A percentile compares a stretch with the other conserved stretches of the same genome.
These are phyloP conservation scores for Penicillium sp. DNA, from an alignment of 2,329 filamentous ascomycete genomes.

Conservation along the genomic window DNA sequence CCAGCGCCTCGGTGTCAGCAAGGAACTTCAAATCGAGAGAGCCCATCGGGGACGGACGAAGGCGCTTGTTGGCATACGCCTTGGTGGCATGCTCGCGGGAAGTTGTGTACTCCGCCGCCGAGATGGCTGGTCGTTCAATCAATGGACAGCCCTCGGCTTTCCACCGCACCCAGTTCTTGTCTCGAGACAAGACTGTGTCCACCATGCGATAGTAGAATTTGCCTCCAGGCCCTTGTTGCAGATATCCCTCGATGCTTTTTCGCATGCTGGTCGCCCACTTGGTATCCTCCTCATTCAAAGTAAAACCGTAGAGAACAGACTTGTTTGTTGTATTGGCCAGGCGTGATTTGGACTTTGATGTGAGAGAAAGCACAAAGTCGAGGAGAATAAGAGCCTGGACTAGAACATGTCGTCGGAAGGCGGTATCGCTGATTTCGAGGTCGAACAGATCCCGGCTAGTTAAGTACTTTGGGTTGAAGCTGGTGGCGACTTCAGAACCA, in stretches of 20 bases:
- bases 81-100: conserved; percentile 59
- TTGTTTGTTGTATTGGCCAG: conserved; percentile 68
- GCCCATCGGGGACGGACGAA: conserved; percentile 60
- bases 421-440: conserved; percentile 87
- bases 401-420: conserved; percentile 85
- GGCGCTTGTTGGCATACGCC: conserved; percentile 60
- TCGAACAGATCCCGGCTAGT: conserved; percentile 96
- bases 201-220: conserved; percentile 95
- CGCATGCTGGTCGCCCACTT: conserved; percentile 79
- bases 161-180: conserved; percentile 99
- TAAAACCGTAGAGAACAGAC: conserved; percentile 75
- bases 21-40: conserved; percentile 72
- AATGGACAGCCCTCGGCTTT: conserved; percentile 87
- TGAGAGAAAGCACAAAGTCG: conserved; percentile 89
- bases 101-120: conserved; percentile 58
- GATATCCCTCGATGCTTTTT: conserved; percentile 67
- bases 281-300: conserved; percentile 71
- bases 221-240: conserved; percentile 71
- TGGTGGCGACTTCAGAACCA: conserved; percentile 57
- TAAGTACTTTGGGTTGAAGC: conserved; percentile 94
- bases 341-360: conserved; percentile 70
- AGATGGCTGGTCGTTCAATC: conserved; percentile 68
- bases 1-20: conserved; percentile 53
- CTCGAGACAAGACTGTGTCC: conserved; percentile 84
- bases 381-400: conserved; percentile 91